Conservation (phyloP, 495 filamentous ascomycete species). For the Parmelia sp. region DNA sequence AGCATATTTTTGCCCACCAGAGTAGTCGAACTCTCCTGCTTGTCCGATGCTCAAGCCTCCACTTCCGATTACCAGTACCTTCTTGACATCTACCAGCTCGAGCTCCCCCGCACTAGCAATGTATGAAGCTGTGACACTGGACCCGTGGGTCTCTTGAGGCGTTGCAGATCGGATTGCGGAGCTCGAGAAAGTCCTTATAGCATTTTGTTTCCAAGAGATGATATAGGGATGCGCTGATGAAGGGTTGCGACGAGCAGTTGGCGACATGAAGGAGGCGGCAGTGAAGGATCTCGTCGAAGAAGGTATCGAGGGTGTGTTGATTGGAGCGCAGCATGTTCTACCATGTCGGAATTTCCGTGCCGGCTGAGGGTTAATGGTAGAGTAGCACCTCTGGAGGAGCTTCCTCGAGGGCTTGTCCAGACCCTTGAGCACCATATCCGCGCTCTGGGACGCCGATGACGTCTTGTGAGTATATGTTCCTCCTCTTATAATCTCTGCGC, state of each 20-base stretch:
- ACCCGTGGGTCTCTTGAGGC: constrained; percentile 13
- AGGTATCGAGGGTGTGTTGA: neutral
- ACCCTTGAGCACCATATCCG: constrained; percentile 16
- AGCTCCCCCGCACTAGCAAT: constrained; percentile 9
- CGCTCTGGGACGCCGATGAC: neutral
- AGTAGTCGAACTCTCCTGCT: constrained; percentile 96
- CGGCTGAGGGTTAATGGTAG: neutral
- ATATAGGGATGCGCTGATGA: neutral
- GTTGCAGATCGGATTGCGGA: constrained; percentile 8
- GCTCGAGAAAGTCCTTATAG: constrained; percentile 8
- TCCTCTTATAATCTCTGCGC: neutral
- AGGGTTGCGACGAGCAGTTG: neutral
- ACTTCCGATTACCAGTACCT: constrained; percentile 87
- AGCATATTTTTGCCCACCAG: constrained; percentile 48
- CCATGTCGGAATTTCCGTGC: neutral
- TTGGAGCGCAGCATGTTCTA: neutral
- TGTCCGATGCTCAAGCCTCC: constrained; percentile 94
- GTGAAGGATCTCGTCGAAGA: neutral
- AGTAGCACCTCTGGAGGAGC: constrained; percentile 10
- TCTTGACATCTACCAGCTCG: constrained; percentile 74
- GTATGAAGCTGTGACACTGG: constrained; percentile 7
- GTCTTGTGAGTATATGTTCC: neutral
- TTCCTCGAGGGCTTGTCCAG: constrained; percentile 13
- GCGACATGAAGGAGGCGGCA: neutral
- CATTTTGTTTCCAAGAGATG: neutral